These are phyloP conservation scores for Mollisia scopiformis DNA, from an alignment of 2,329 filamentous ascomycete genomes.

Conservation along the genomic window DNA sequence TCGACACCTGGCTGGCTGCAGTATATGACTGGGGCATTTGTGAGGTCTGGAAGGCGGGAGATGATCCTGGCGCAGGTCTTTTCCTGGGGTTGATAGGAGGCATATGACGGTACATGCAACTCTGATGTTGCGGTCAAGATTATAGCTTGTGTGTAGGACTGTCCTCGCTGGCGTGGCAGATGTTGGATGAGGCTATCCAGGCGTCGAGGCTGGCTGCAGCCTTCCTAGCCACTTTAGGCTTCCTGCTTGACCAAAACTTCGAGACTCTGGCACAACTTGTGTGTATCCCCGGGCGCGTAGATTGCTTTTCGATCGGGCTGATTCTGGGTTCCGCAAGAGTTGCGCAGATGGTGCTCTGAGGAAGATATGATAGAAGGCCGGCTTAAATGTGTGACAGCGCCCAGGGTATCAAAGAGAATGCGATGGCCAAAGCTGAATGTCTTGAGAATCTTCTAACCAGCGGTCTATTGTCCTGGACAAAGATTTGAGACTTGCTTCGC, in stretches of 20 bases:
- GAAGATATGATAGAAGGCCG: slow-evolving; percentile 15
- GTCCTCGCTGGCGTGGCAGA: slow-evolving; percentile 6
- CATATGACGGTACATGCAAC: slow-evolving; percentile 30
- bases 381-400: slow-evolving; percentile 23
- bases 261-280: slow-evolving; percentile 12
- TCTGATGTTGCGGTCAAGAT: slow-evolving; percentile 12
- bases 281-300: slow-evolving; percentile 13
- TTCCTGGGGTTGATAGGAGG: slow-evolving; percentile 62
- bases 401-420: slow-evolving; percentile 25
- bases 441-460: slow-evolving; percentile 27
- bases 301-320: slow-evolving; percentile 17
- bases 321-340: slow-evolving; percentile 26
- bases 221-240: slow-evolving; percentile 30
- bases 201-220: slow-evolving; percentile 36
- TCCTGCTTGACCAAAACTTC: slow-evolving; percentile 16
- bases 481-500: slow-evolving; percentile 27
- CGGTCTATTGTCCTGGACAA: slow-evolving; percentile 30
- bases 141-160: slow-evolving; percentile 1
- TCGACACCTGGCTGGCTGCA: slow-evolving; percentile 46
- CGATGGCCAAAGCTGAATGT: slow-evolving; percentile 22
- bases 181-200: slow-evolving; percentile 6
- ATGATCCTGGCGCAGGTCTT: slow-evolving; percentile 72
- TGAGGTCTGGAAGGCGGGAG: slow-evolving; percentile 60
- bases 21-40: slow-evolving; percentile 54
- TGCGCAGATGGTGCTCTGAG: slow-evolving; percentile 18